Conservation (phyloP, 1,139 yeast genomes). For the Lodderomyces metapsilosis region DNA sequence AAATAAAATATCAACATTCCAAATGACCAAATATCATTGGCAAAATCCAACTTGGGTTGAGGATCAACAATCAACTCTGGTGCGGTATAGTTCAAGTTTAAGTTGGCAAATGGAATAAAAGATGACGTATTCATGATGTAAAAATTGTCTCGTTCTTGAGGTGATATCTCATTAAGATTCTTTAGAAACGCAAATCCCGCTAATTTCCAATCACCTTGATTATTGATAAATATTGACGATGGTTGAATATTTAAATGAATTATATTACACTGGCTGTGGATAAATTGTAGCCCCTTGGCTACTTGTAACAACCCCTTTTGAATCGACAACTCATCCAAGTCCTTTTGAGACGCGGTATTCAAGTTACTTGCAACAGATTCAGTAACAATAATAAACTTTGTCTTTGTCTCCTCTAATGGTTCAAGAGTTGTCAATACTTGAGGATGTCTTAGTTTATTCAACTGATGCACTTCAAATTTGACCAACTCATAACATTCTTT, state of each 20-base stretch:
- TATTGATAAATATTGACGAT: slow-evolving; percentile 68
- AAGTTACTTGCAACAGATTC: slow-evolving; percentile 70
- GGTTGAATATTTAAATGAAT: slow-evolving; percentile 85
- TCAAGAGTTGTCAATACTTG: slow-evolving; percentile 78
- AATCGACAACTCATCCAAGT: slow-evolving; percentile 65
- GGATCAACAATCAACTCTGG: slow-evolving; percentile 30
- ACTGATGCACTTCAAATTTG: slow-evolving; percentile 56
- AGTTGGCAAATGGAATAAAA: slow-evolving; percentile 73
- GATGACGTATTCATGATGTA: slow-evolving; percentile 68
- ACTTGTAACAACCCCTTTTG: slow-evolving; percentile 84
- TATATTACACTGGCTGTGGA: slow-evolving; percentile 72
- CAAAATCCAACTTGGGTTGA: slow-evolving; percentile 49
- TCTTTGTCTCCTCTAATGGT: slow-evolving; percentile 83
- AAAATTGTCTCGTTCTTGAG: slow-evolving; percentile 50
- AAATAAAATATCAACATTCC: slow-evolving; percentile 74
- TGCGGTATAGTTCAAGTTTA: slow-evolving; percentile 65
- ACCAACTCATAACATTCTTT: slow-evolving; percentile 42
- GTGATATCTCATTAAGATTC: slow-evolving; percentile 47
- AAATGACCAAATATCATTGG: slow-evolving; percentile 81
- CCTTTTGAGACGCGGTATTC: slow-evolving; percentile 40
- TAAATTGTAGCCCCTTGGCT: slow-evolving; percentile 74
- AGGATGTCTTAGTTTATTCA: slow-evolving; percentile 86
- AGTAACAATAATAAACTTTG: slow-evolving; percentile 78
- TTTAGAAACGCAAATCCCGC: slow-evolving; percentile 73
- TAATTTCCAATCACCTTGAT: slow-evolving; percentile 92